Evolutionary conservation across 257 asterid genomes (phyloP), one percentile per base, ranked within the genome.

Genomic region (Solanum pinnatisectum): DNA sequence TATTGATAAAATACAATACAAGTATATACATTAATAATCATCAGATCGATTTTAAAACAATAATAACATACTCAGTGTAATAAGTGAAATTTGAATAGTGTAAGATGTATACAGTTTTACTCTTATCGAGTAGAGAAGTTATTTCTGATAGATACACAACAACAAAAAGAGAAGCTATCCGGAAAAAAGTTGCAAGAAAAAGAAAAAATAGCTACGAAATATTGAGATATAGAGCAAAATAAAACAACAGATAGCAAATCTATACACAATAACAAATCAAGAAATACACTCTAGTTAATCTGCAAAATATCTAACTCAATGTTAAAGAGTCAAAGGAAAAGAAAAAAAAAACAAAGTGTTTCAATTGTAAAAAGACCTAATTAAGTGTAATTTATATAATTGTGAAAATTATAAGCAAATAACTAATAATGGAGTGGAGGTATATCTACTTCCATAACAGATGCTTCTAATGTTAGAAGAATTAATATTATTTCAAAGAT

Each of bases 281-380:
- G 7, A 65, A n/a, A 11, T 25, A 25, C 0, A 36, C 16, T 22
- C 25, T 15, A 27, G 13, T 8, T 79, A 44, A 14, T 44, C 84
- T 44, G 84, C 15, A 79, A 42, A 42, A 79, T 44, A 46, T 81
- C 67, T 49, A 81, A 44, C 39, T 79, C 33, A 15, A 5, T 30
- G 40, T 79, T 74, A 73, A 73, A 79, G 32, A 44, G 40, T 81
- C 85, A 81, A 44, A 81, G 42, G 27, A 5, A 16, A 44, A 25
- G 30, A n/a, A 16, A 7, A n/a, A 33, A 65, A 65, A n/a, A 65
- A n/a, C 0, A 25, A 81, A 87, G 22, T 84, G 16, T 76, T 60
- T 87, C 83, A 85, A 90, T 83, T 91, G 93, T 92, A 85, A 37
- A 81, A 73, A 90, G 88, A 87, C 93, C 92, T 89, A 89, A 89